A percentile compares a stretch with the other conserved stretches of the same genome.
phyloP scores from a whole-genome alignment of 1,284 basidiomycete genomes.

The Gomphus sp. region DNA sequence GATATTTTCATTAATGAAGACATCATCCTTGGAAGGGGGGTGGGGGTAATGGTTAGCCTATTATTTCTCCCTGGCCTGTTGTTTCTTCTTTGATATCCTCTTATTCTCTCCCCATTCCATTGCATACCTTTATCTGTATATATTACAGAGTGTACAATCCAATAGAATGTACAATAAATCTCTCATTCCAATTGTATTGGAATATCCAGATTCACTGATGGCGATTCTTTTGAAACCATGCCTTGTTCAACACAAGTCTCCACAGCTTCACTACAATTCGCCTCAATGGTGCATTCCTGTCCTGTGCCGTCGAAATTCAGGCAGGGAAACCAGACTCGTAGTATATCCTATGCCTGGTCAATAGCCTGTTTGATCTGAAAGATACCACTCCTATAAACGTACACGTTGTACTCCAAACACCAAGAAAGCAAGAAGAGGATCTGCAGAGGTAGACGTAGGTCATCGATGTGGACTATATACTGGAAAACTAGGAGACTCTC shows the following conservation, averaged over 20 bases:
- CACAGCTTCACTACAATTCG: not conserved
- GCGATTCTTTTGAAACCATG: not conserved
- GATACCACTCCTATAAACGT: not conserved
- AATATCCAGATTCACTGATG: too few species aligned
- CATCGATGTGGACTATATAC: not conserved
- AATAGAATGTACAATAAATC: too few species aligned
- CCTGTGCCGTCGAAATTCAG: not conserved
- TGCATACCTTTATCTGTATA: too few species aligned
- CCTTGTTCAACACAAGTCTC: not conserved
- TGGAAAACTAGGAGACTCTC: not conserved
- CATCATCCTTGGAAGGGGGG: too few species aligned
- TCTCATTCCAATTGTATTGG: too few species aligned
- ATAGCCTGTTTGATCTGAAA: not conserved
- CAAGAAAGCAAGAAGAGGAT: not conserved
- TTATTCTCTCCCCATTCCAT: too few species aligned
- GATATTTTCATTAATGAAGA: too few species aligned
- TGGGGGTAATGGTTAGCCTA: too few species aligned
- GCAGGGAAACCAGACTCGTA: not conserved
- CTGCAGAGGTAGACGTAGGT: not conserved
- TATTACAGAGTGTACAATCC: too few species aligned
- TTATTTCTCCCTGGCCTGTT: too few species aligned
- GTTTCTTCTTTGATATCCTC: too few species aligned
- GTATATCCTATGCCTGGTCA: not conserved
- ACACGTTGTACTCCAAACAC: not conserved
- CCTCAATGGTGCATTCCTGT: not conserved